Evolutionary conservation across 1,284 basidiomycete species (phyloP), one percentile per base, ranked within the genome.

Genomic region (Rhodotorula sp.): DNA sequence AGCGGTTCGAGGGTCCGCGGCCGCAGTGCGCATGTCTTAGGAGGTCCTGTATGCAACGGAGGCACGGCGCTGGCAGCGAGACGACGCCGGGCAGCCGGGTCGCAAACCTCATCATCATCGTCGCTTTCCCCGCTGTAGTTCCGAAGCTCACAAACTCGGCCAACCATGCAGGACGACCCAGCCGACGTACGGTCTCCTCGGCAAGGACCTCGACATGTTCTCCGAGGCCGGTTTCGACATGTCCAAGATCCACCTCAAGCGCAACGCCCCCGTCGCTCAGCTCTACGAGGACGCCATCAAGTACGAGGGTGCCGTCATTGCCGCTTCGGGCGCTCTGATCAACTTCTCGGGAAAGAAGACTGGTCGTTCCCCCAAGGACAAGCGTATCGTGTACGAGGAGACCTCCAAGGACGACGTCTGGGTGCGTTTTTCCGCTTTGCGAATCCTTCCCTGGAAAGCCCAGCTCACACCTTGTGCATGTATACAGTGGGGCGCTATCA

Each of bases 331-430:
- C 76, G 95, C 96, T 31, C 86, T 99, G 78, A 99, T 99, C 89
- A 99, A 99, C 88, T 99, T 98, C 81, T 97, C 94, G 23, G 96
- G 96, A 60, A 99, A 98, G 87, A 99, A 99, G 87, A 99, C 97
- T 5, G 97, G 97, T 74, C 89, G 97, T 68, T 91, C 89, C 79
- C 96, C 97, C 75, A 99, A 99, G 84, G 97, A 99, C 89, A 99
- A 99, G 89, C 93, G 97, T 79, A 98, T 99, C 80, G 97, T 99
- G 81, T 98, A 87, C 82, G 96, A 99, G 83, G 96, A 99, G 80
- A 91, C 92, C 69, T 92, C 90, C 84, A 97, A 94, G 83, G 94
- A 98, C 81, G 89, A 98, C 78, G 91, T 99, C 83, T 99, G 97
- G 96, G 58, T 29, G 23, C 58, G 58, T 59, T 6, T 12, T 20